These are phyloP conservation scores for Paspalum vaginatum DNA, from an alignment of 176 grass and related monocot genomes.

Conservation along the genomic window DNA sequence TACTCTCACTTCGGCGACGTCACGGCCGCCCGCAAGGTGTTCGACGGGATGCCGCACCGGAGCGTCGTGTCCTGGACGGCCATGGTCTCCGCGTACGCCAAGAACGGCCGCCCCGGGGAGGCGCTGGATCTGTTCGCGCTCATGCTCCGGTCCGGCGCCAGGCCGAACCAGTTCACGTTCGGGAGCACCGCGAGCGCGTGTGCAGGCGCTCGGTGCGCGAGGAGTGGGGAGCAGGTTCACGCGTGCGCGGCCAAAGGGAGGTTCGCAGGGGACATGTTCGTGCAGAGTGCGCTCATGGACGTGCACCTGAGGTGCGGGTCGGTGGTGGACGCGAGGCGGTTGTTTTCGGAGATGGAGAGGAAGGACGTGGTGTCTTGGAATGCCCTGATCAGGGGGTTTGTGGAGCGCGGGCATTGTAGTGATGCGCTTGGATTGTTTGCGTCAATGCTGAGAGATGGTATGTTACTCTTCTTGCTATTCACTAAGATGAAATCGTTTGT, in stretches of 20 bases:
- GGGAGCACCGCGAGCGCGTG: constrained; percentile 56
- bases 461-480: constrained; percentile 11
- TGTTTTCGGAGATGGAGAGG: constrained; percentile 61
- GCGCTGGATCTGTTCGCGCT: constrained; percentile 58
- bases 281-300: constrained; percentile 82
- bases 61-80: constrained; percentile 80
- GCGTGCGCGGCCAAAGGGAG: constrained; percentile 60
- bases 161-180: constrained; percentile 80
- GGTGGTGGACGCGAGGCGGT: constrained; percentile 37
- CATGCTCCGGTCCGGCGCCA: constrained; percentile 42
- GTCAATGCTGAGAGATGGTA: constrained; percentile 75
- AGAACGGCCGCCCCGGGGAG: constrained; percentile 42
- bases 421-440: constrained; percentile 55
- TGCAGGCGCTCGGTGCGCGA: constrained; percentile 29
- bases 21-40: constrained; percentile 43
- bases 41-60: constrained; percentile 68
- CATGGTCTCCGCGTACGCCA: constrained; percentile 70
- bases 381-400: constrained; percentile 68
- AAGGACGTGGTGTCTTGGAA: constrained; percentile 83
- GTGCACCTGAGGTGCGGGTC: constrained; percentile 71
- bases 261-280: constrained; percentile 65
- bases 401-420: constrained; percentile 41
- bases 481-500: constrained; percentile 2
- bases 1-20: constrained; percentile 51
- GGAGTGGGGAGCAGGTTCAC: constrained; percentile 74